Evolutionary conservation across 164 flowering plant genomes (phyloP).

Genomic region (Umbilicus rupestris): DNA sequence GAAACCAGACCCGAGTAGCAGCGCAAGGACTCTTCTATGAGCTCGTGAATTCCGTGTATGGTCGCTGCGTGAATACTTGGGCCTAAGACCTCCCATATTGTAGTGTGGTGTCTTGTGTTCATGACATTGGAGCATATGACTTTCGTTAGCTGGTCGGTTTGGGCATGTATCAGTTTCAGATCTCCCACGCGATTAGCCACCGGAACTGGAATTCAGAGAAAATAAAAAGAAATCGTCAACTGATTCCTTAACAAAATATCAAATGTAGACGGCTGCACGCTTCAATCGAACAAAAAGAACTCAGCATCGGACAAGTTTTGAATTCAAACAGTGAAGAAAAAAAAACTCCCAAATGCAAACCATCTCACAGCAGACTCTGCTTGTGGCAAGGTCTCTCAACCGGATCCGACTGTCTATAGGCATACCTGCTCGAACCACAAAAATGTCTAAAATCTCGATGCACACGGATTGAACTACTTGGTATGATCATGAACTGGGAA

Average conservation of each 20-base stretch:
- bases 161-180: neutral
- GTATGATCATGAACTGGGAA: neutral
- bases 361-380: neutral
- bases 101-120: neutral
- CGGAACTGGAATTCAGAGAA: neutral
- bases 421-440: neutral
- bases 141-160: neutral
- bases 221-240: neutral
- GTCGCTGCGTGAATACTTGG: neutral
- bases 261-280: neutral
- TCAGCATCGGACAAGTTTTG: too few species aligned
- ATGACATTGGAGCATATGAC: neutral
- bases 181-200: neutral
- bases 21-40: neutral
- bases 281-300: neutral
- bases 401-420: neutral
- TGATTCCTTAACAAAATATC: too few species aligned
- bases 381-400: neutral
- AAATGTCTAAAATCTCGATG: neutral
- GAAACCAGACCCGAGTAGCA: conserved; percentile 3
- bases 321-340: neutral
- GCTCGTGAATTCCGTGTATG: conserved; percentile 1
- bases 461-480: neutral
- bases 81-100: neutral
- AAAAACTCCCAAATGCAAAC: neutral